Base-by-base conservation (phyloP, 352 stramenopile species). In the Saprolegnia diclina region DNA sequence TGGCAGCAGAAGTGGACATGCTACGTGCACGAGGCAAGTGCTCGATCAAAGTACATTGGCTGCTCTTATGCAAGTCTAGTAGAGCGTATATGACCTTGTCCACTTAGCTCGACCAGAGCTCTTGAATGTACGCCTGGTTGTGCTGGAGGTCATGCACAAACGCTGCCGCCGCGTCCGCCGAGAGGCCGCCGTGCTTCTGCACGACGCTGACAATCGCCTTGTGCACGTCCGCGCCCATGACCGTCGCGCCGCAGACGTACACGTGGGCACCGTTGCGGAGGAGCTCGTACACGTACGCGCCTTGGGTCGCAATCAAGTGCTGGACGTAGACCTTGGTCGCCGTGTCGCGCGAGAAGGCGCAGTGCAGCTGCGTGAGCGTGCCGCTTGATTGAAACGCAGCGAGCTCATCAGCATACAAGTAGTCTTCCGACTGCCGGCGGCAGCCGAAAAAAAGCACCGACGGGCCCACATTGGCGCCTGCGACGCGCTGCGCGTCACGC, bases 241-340 rank as follows among this genome's bases (percentile, higher is more conserved):
- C 79, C 21, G 97, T 98, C 16, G 85, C 97, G 38, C 97, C 97
- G 73, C 97, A 99, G 32, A 99, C 94, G 78, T 98, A 99, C n/a
- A 99, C 89, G 74, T 97, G 74, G n/a, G 82, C 91, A 38, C 82
- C 77, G 24, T 83, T 67, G 14, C 74, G 62, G 64, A 97, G 76
- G 6, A 93, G 74, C 9, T 86, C 67, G 77, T 79, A 91, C 3
- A 90, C 77, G 1, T 72, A 45, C 46, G 80, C 83, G 10, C 83
- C 82, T 32, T 96, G 72, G 59, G 96, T 73, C 54, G 80, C 56
- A 16, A 99, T 77, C 68, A 98, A 76, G 77, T 99, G 89, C 81
- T 99, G 97, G 57, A 99, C 97, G 73, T 99, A 99, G 21, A 99
- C 89, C 78, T 99, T 99, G 1, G 96, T 50, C 16, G 75, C 56